These are phyloP conservation scores for Lepraria neglecta DNA, from an alignment of 495 filamentous ascomycete species.

Conservation along the genomic window DNA sequence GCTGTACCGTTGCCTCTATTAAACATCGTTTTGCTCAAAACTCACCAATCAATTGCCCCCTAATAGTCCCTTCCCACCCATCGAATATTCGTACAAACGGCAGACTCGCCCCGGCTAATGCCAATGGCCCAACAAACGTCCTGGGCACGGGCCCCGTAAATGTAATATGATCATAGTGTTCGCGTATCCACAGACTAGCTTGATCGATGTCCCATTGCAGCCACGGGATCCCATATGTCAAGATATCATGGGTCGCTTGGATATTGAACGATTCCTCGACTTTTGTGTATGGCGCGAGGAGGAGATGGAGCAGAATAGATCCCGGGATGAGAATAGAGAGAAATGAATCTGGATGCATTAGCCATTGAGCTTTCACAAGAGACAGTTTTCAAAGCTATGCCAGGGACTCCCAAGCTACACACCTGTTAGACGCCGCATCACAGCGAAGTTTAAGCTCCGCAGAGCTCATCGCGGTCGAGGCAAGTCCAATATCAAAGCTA, in stretches of 20 bases:
- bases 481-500: not conserved
- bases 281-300: slow-evolving; percentile 86
- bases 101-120: slow-evolving; percentile 62
- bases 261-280: slow-evolving; percentile 99
- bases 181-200: slow-evolving; percentile 40
- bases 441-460: not conserved
- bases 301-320: slow-evolving; percentile 68
- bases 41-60: slow-evolving; percentile 50
- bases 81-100: slow-evolving; percentile 47
- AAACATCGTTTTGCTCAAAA: slow-evolving; percentile 20
- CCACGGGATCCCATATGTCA: slow-evolving; percentile 68
- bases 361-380: no score
- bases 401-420: not conserved
- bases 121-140: slow-evolving; percentile 74
- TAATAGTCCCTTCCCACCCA: slow-evolving; percentile 35
- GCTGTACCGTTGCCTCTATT: no score
- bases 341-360: slow-evolving; percentile 38
- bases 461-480: not conserved
- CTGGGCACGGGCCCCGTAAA: slow-evolving; percentile 90
- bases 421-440: slow-evolving; percentile 26
- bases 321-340: slow-evolving; percentile 53
- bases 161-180: slow-evolving; percentile 78
- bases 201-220: slow-evolving; percentile 37
- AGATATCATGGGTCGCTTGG: slow-evolving; percentile 87
- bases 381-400: no score